These are phyloP conservation scores for Sextonia rubra DNA, from an alignment of 164 flowering plant species.

Conservation along the genomic window DNA sequence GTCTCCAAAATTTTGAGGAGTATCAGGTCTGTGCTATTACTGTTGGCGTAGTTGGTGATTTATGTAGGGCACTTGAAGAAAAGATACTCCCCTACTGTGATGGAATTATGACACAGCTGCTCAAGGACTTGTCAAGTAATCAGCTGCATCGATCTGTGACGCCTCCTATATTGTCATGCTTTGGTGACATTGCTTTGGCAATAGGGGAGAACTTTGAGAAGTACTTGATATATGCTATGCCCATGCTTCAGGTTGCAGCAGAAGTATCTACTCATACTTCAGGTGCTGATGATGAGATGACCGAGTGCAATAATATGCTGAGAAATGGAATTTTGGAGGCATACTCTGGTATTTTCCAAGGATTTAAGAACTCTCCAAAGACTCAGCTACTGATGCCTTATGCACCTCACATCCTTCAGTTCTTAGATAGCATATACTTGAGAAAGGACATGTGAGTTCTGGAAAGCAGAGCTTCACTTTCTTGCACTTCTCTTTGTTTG, in stretches of 20 bases:
- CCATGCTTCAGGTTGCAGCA: slow-evolving; percentile 67
- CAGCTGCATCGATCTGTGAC: slow-evolving; percentile 60
- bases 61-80: slow-evolving; percentile 59
- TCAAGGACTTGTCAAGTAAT: slow-evolving; percentile 57
- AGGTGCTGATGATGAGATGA: slow-evolving; percentile 49
- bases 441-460: slow-evolving; percentile 55
- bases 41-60: slow-evolving; percentile 59
- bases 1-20: slow-evolving; percentile 65
- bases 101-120: slow-evolving; percentile 60
- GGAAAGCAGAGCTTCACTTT: background rate
- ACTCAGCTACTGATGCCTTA: slow-evolving; percentile 50
- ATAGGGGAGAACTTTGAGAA: slow-evolving; percentile 64
- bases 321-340: slow-evolving; percentile 62
- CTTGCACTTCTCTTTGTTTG: background rate
- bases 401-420: slow-evolving; percentile 52
- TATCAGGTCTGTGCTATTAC: slow-evolving; percentile 65
- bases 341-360: slow-evolving; percentile 65
- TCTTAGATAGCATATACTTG: slow-evolving; percentile 47
- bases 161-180: slow-evolving; percentile 61
- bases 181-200: slow-evolving; percentile 63
- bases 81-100: slow-evolving; percentile 57
- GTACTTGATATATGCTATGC: slow-evolving; percentile 64
- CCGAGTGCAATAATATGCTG: slow-evolving; percentile 46
- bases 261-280: slow-evolving; percentile 41
- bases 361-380: slow-evolving; percentile 52